Base-by-base conservation (phyloP, 495 filamentous ascomycete species). In the Trichoderma erinaceum region DNA sequence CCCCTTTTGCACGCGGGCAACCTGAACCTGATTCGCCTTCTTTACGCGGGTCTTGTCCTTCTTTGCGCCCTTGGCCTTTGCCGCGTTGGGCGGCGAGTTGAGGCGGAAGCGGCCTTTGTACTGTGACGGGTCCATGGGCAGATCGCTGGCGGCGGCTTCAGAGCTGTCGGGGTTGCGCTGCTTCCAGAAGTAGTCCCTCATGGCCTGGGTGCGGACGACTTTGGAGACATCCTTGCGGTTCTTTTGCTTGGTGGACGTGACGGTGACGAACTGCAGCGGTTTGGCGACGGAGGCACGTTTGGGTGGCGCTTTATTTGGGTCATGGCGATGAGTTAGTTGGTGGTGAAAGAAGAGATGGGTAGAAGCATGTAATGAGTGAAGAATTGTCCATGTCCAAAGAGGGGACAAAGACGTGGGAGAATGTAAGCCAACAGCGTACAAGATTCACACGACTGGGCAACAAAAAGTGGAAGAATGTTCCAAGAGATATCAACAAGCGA, bases 141-240 rank as follows among this genome's bases (percentile, higher is more conserved):
- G 23, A 16, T 61, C 56, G 56, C 23, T 61, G 10, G 23, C 13
- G 16, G 56, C 16, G 16, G 27, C 23, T 4, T 32, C 56, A 61
- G 27, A 10, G 12, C 10, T 61, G 12, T 61, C 56, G 11, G 12
- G 56, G 11, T 61, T 27, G 2, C 16, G 10, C 29, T 25, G 56
- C 11, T 61, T 61, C 56, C 56, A 61, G 16, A 61, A 61, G 25
- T 61, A 61, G 27, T 61, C 56, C 12, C 25, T 32, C 56, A 61
- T 61, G 56, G n/a, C 56, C 56, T 61, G 56, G 23, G 56, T 61
- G 56, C 56, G 56, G 29, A 61, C 56, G 4, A 32, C 56, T 3
- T 29, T 61, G 23, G 56, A 61, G 7, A 61, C 29, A 13, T 32
- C 23, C 25, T 61, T 61, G 56, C 25, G 11, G 21, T 21, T 11